Percentiles rank a stretch among this genome's conserved stretches.
Conservation (phyloP, 2,329 filamentous ascomycete genomes). For the Fusarium duplospermum region DNA sequence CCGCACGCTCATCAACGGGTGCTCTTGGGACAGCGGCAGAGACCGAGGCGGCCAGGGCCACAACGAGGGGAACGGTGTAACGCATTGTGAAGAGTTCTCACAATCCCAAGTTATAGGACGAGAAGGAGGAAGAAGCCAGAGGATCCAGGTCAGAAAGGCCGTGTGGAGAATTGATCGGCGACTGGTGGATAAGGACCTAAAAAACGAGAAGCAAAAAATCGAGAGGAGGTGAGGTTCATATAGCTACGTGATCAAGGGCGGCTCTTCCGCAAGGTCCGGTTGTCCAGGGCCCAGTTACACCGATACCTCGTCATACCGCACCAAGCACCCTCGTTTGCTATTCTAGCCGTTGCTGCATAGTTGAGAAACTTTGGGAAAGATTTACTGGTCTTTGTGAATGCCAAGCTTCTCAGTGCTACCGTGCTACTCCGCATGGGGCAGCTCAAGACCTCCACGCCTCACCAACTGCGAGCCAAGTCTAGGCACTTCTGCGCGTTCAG, state of each 20-base stretch:
- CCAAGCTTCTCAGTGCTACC: slow-evolving; percentile 11
- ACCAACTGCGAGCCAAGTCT: slow-evolving; percentile 8
- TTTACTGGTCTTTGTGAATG: not conserved
- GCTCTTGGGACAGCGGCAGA: slow-evolving; percentile 5
- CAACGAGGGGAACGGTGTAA: slow-evolving; percentile 24
- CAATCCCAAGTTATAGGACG: not conserved
- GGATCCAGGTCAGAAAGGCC: not conserved
- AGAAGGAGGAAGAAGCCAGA: not conserved
- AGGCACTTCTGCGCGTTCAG: not conserved
- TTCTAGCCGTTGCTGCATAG: not conserved
- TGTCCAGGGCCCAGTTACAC: not conserved
- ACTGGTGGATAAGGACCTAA: not conserved
- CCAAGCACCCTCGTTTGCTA: not conserved
- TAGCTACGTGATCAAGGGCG: not conserved
- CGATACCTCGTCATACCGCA: not conserved
- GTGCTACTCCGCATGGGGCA: slow-evolving; percentile 22
- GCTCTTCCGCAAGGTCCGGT: not conserved
- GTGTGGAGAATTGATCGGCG: not conserved
- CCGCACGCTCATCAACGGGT: not conserved
- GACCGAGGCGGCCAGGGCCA: slow-evolving; percentile 19
- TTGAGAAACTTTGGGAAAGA: not conserved
- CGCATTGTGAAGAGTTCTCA: slow-evolving; percentile 12
- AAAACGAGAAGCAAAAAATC: not conserved
- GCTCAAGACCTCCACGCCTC: not conserved
- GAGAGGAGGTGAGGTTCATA: not conserved